Conservation (phyloP, 805 yeast genomes). For the Myxozyma sirexii region DNA sequence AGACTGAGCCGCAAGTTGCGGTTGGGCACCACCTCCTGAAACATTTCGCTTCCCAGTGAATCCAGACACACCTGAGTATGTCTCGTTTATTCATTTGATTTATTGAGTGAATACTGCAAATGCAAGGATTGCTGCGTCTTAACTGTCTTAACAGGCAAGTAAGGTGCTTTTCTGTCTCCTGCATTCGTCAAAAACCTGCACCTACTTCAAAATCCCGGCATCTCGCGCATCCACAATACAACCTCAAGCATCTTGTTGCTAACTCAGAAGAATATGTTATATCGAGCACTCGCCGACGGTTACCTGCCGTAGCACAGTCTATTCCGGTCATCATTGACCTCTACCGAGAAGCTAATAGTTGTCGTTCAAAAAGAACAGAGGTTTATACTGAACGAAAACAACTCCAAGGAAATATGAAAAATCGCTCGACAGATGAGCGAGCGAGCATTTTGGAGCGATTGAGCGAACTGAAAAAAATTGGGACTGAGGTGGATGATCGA, state of each 20-base stretch:
- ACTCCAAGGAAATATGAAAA: constrained; percentile 3
- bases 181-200: not conserved
- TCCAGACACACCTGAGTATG: not conserved
- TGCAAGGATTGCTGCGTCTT: not conserved
- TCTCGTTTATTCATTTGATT: not conserved
- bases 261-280: constrained; percentile 17
- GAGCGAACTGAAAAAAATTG: constrained; percentile 11
- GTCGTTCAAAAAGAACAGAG: constrained; percentile 10
- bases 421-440: constrained; percentile 2
- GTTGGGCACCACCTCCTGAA: constrained; percentile 12
- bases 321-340: constrained; percentile 19
- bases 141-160: not conserved
- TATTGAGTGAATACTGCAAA: not conserved
- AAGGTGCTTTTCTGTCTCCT: not conserved
- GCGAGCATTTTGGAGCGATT: not conserved
- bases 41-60: not conserved
- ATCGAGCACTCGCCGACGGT: constrained; percentile 24
- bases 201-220: constrained; percentile 7
- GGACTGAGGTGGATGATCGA: constrained; percentile 7
- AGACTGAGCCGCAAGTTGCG: constrained; percentile 13
- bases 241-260: constrained; percentile 17
- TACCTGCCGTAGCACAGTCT: constrained; percentile 18
- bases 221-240: constrained; percentile 19
- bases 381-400: constrained; percentile 20
- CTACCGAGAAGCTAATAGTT: constrained; percentile 10